Evolutionary conservation across 2,329 filamentous ascomycete genomes (phyloP).

Genomic region (Cyphellophora europaea): DNA sequence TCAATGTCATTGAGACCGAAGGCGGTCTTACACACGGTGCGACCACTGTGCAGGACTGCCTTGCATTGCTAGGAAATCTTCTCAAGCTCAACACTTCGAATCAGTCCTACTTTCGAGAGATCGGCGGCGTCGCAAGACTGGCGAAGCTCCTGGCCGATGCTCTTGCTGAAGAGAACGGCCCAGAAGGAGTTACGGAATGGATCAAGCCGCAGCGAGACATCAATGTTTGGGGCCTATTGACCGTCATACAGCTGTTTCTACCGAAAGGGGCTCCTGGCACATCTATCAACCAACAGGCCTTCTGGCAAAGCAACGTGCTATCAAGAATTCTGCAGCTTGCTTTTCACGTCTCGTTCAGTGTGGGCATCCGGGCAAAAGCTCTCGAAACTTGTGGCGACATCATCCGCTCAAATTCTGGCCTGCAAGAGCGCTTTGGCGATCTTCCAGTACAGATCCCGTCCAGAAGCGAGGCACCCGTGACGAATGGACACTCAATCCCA

Average conservation of each 20-base stretch:
- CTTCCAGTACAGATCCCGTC: conserved; percentile 55
- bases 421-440: conserved; percentile 87
- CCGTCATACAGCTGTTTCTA: conserved; percentile 78
- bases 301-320: conserved; percentile 73
- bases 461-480: conserved; percentile 17
- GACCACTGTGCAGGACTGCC: conserved; percentile 81
- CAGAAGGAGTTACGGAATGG: conserved; percentile 61
- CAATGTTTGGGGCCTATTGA: conserved; percentile 83
- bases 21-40: conserved; percentile 75
- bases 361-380: conserved; percentile 76
- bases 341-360: conserved; percentile 63
- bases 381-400: conserved; percentile 78
- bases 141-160: conserved; percentile 57
- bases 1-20: conserved; percentile 71
- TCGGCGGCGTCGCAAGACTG: conserved; percentile 67
- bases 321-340: conserved; percentile 72
- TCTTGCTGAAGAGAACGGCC: conserved; percentile 41
- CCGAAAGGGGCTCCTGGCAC: conserved; percentile 72
- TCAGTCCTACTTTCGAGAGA: conserved; percentile 87
- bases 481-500: conserved; percentile 25
- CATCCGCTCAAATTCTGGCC: conserved; percentile 66
- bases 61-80: conserved; percentile 84
- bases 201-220: conserved; percentile 70
- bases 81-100: conserved; percentile 81
- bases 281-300: conserved; percentile 71